These are phyloP conservation scores for Arthrobotrys sphaeroides DNA, from an alignment of 2,329 filamentous ascomycete species.

Conservation along the genomic window DNA sequence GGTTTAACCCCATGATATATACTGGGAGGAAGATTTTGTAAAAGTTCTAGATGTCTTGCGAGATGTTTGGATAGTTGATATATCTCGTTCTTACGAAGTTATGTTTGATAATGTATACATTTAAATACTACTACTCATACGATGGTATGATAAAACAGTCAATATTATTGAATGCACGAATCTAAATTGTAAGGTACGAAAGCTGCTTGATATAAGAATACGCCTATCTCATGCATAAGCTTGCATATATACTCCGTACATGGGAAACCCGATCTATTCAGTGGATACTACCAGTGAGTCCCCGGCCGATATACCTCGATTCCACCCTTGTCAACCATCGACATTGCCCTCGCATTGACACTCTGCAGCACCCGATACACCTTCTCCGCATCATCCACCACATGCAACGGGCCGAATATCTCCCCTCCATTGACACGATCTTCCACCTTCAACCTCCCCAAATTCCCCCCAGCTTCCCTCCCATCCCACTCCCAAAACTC, in stretches of 20 bases:
- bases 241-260: too few relatives aligned
- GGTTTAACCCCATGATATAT: neutral
- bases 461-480: neutral
- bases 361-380: conserved; percentile 7
- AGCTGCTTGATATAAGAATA: too few relatives aligned
- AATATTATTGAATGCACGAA: neutral
- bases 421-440: neutral
- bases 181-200: too few relatives aligned
- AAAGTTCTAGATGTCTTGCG: neutral
- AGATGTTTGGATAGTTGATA: neutral
- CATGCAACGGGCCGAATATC: conserved; percentile 21
- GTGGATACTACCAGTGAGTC: too few relatives aligned
- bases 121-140: too few relatives aligned
- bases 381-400: conserved; percentile 30
- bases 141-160: neutral
- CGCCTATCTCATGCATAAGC: too few relatives aligned
- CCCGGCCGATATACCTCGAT: neutral
- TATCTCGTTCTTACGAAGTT: neutral
- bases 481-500: conserved; percentile 36
- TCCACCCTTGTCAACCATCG: neutral
- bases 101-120: conserved; percentile 1
- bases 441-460: conserved; percentile 9
- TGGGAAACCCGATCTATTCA: too few relatives aligned
- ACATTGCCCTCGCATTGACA: neutral
- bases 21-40: neutral